A percentile compares a stretch with the other conserved stretches of the same genome.
Evolutionary conservation across 805 yeast species (phyloP).

Genomic region (Candida nonsorbophila): DNA sequence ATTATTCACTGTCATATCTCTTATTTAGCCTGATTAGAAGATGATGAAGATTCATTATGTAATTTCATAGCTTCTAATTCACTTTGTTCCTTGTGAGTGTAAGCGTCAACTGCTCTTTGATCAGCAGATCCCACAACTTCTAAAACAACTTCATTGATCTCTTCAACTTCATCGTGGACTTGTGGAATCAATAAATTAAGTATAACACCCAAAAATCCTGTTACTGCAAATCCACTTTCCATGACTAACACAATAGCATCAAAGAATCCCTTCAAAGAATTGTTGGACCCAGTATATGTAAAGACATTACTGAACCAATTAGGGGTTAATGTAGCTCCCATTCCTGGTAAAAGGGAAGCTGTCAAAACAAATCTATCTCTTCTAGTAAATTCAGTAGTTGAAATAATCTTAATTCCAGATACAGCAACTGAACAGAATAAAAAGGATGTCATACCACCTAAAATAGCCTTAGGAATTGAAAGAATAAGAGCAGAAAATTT

Average conservation of each 20-base stretch:
- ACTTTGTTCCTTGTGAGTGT: slow-evolving; percentile 25
- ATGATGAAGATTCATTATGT: slow-evolving; percentile 3
- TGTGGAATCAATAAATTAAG: slow-evolving; percentile 61
- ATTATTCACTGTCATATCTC: background rate
- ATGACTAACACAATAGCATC: slow-evolving; percentile 65
- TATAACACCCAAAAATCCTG: slow-evolving; percentile 60
- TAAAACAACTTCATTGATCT: slow-evolving; percentile 40
- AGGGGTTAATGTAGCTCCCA: slow-evolving; percentile 62
- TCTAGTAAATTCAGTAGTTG: slow-evolving; percentile 58
- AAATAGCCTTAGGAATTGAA: slow-evolving; percentile 41
- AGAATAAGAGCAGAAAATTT: slow-evolving; percentile 88
- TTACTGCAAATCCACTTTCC: slow-evolving; percentile 70
- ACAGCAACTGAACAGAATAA: slow-evolving; percentile 72
- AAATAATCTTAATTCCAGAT: slow-evolving; percentile 64
- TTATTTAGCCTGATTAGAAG: slow-evolving; percentile 1
- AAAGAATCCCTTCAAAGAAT: slow-evolving; percentile 52
- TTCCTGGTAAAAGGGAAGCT: slow-evolving; percentile 57
- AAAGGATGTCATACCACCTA: slow-evolving; percentile 87
- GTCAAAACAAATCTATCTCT: slow-evolving; percentile 72
- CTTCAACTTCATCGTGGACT: slow-evolving; percentile 45
- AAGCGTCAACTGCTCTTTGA: slow-evolving; percentile 26
- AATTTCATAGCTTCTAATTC: slow-evolving; percentile 20
- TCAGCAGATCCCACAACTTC: slow-evolving; percentile 39
- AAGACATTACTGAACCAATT: slow-evolving; percentile 62
- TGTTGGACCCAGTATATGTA: slow-evolving; percentile 60